phyloP scores from a whole-genome alignment of 2,329 filamentous ascomycete species.

The Calonectria pseudoturangicola region DNA sequence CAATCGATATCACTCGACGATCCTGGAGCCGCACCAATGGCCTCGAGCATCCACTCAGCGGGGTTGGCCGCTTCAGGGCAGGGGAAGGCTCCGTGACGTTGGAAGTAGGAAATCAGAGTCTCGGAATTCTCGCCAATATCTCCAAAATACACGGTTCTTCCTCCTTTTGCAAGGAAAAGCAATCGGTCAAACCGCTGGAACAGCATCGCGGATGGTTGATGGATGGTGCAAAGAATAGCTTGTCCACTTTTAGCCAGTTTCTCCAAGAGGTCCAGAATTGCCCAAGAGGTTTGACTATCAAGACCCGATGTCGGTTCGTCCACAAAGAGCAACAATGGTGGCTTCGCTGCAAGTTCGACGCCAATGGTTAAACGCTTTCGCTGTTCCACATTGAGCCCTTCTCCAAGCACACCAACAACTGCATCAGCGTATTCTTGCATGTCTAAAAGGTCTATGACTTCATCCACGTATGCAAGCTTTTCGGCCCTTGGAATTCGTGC shows the following conservation, averaged over 20 bases:
- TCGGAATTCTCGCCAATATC: constrained; percentile 83
- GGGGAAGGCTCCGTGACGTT: constrained; percentile 78
- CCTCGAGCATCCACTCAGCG: constrained; percentile 85
- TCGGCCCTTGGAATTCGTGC: constrained; percentile 81
- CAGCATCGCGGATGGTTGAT: constrained; percentile 95
- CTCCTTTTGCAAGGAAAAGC: constrained; percentile 84
- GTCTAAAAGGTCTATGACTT: constrained; percentile 91
- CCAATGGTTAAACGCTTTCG: constrained; percentile 90
- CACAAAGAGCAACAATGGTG: constrained; percentile 90
- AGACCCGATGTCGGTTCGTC: constrained; percentile 96
- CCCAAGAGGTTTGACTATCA: constrained; percentile 94
- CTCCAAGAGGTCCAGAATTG: constrained; percentile 89
- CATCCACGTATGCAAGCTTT: constrained; percentile 92
- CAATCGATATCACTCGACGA: constrained; percentile 78
- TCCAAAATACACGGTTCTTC: constrained; percentile 87
- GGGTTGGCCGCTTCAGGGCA: constrained; percentile 84
- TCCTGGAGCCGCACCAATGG: constrained; percentile 78
- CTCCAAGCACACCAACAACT: constrained; percentile 90
- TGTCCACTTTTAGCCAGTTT: constrained; percentile 92
- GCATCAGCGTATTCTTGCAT: constrained; percentile 95
- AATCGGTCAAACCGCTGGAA: constrained; percentile 93
- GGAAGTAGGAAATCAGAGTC: constrained; percentile 83
- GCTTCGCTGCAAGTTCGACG: constrained; percentile 96
- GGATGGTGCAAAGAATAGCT: constrained; percentile 95
- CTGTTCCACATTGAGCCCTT: constrained; percentile 85